A percentile compares a stretch with the other conserved stretches of the same genome.
Conservation (phyloP, 495 filamentous ascomycete genomes). For the Elaphomyces granulatus region DNA sequence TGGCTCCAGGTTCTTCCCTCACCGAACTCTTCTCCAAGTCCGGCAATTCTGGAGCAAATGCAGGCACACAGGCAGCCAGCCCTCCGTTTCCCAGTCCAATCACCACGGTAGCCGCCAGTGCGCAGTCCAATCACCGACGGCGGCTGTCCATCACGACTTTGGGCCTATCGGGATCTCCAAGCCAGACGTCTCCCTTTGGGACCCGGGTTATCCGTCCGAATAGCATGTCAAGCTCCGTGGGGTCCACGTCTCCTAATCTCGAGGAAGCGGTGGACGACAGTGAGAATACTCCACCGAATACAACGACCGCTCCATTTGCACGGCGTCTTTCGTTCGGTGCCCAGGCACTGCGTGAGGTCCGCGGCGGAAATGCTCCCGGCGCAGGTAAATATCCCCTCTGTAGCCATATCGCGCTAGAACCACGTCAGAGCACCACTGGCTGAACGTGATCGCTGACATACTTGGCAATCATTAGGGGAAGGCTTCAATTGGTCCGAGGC, state of each 20-base stretch:
- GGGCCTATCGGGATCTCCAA: slow-evolving; percentile 70
- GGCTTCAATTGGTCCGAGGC: slow-evolving; percentile 92
- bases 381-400: slow-evolving; percentile 35
- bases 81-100: slow-evolving; percentile 47
- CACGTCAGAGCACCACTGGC: slow-evolving; percentile 19
- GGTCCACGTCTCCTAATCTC: slow-evolving; percentile 55
- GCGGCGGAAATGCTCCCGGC: slow-evolving; percentile 29
- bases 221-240: slow-evolving; percentile 58
- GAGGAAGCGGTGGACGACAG: slow-evolving; percentile 85
- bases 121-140: slow-evolving; percentile 56
- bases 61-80: slow-evolving; percentile 21
- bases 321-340: slow-evolving; percentile 87
- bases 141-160: slow-evolving; percentile 79
- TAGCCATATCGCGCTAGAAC: no score
- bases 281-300: slow-evolving; percentile 35
- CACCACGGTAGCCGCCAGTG: slow-evolving; percentile 39
- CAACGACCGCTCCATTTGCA: slow-evolving; percentile 59
- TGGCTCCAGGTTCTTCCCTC: slow-evolving; percentile 32
- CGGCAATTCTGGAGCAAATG: slow-evolving; percentile 8
- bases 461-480: slow-evolving; percentile 55
- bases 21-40: slow-evolving; percentile 33
- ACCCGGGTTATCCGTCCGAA: slow-evolving; percentile 46
- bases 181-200: slow-evolving; percentile 40
- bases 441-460: slow-evolving; percentile 33
- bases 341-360: slow-evolving; percentile 61